Conservation (phyloP, 2,329 filamentous ascomycete species). For the Pseudogymnoascus sp. region DNA sequence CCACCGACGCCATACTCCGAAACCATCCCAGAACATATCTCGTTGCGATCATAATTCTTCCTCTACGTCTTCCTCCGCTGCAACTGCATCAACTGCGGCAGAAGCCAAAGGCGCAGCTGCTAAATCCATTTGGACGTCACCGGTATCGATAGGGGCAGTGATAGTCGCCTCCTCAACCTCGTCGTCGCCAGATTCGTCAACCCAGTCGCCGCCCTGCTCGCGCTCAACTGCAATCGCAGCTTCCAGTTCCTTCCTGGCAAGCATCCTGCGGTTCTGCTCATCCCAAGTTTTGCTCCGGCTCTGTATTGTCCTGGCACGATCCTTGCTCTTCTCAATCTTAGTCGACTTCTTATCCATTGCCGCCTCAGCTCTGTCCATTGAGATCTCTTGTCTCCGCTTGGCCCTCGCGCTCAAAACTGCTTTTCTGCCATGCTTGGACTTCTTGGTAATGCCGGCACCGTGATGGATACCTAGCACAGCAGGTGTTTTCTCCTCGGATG, state of each 20-base stretch:
- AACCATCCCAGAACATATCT: neutral
- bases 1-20: constrained; percentile 5
- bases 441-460: constrained; percentile 61
- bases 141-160: neutral
- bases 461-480: constrained; percentile 65
- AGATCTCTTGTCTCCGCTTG: constrained; percentile 48
- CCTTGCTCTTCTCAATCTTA: constrained; percentile 51
- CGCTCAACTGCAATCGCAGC: constrained; percentile 3
- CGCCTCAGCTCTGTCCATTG: constrained; percentile 52
- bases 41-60: constrained; percentile 7
- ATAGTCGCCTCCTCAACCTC: neutral
- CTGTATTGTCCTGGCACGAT: constrained; percentile 40
- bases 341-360: constrained; percentile 50
- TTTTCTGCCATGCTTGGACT: constrained; percentile 51
- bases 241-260: constrained; percentile 22
- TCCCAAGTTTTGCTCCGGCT: constrained; percentile 50
- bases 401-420: constrained; percentile 48
- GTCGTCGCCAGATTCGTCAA: constrained; percentile 2
- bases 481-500: constrained; percentile 46
- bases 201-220: constrained; percentile 2
- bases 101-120: neutral
- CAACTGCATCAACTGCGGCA: neutral
- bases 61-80: neutral
- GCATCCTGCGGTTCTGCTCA: constrained; percentile 44
- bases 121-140: neutral